phyloP scores from a whole-genome alignment of 2,329 filamentous ascomycete genomes.

The Coniochaeta ligniaria region DNA sequence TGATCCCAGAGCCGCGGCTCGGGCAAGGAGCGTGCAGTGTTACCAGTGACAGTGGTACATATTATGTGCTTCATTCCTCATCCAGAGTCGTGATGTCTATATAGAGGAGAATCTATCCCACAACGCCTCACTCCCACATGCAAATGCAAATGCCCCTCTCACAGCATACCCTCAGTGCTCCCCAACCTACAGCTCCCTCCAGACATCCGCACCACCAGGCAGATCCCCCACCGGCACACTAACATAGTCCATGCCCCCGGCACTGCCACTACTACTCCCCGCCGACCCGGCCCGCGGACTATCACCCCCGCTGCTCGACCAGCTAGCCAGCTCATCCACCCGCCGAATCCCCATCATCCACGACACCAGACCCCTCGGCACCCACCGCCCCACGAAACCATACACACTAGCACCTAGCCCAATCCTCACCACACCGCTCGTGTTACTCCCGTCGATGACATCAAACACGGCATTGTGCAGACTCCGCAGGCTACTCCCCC shows the following conservation, averaged over 20 bases:
- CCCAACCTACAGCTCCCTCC: slow-evolving; percentile 28
- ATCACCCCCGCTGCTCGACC: slow-evolving; percentile 32
- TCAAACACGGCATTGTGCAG: slow-evolving; percentile 88
- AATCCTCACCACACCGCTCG: slow-evolving; percentile 62
- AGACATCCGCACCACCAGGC: slow-evolving; percentile 31
- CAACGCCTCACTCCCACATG: not conserved
- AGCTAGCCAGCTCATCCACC: slow-evolving; percentile 49
- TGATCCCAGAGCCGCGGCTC: too few relatives aligned
- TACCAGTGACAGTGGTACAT: too few relatives aligned
- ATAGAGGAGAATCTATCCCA: not conserved
- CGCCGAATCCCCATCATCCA: slow-evolving; percentile 85
- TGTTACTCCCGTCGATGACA: slow-evolving; percentile 63
- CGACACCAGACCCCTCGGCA: slow-evolving; percentile 69
- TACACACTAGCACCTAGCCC: slow-evolving; percentile 82
- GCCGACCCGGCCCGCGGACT: slow-evolving; percentile 18
- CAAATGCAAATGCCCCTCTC: not conserved
- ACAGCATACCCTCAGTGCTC: not conserved
- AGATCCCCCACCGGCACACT: slow-evolving; percentile 38
- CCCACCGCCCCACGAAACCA: slow-evolving; percentile 74
- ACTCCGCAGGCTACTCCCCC: slow-evolving; percentile 66
- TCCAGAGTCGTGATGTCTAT: slow-evolving; percentile 1
- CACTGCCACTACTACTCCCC: slow-evolving; percentile 18
- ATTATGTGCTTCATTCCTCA: not conserved
- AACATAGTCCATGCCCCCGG: slow-evolving; percentile 38
- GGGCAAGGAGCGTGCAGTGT: too few relatives aligned